Evolutionary conservation across 176 grass and related monocot species (phyloP), one percentile per base, ranked within the genome.

Genomic region (Eleusine indica): DNA sequence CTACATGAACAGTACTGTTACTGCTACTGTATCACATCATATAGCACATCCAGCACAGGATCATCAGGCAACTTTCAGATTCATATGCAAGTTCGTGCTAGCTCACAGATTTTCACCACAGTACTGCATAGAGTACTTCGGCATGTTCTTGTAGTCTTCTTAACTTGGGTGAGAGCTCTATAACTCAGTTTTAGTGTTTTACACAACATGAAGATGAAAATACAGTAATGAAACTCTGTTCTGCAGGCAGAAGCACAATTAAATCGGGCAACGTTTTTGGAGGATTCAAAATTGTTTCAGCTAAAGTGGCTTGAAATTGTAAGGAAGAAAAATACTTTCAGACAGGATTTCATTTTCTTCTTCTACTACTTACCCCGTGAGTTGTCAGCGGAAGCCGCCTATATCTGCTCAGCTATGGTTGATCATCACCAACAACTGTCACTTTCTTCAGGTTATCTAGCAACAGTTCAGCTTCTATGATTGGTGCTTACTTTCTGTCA

Each of bases 391-490:
- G 54, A 49, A 61, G 0, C 29, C 7, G 60, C 60, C 2, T 15
- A 12, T 17, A 6, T 1, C 58, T 22, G 58, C n/a, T 62, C n/a
- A 62, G 58, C 58, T n/a, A n/a, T 28, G 77, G 32, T 42, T 44
- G 19, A 37, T 16, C 30, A 66, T 29, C 70, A 77, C 66, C 13
- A 57, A 42, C 4, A 53, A 57, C 61, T 4, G 29, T 43, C 58
- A 35, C 32, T 35, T 35, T 35, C 32, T 35, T n/a, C 73, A 82
- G 67, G 72, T 73, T 57, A 13, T 78, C 65, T 3, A 67, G 21
- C 1, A 15, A 62, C 21, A 4, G 30, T 32, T 69, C 35, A 65
- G 0, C 65, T 66, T 66, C 25, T 14, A 71, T 38, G 43, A 21
- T 37, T 68, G 32, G 42, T 9, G 2, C 17, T n/a, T 32, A 30